These are phyloP conservation scores for Diatrype stigma DNA, from an alignment of 2,329 filamentous ascomycete species.

Conservation along the genomic window DNA sequence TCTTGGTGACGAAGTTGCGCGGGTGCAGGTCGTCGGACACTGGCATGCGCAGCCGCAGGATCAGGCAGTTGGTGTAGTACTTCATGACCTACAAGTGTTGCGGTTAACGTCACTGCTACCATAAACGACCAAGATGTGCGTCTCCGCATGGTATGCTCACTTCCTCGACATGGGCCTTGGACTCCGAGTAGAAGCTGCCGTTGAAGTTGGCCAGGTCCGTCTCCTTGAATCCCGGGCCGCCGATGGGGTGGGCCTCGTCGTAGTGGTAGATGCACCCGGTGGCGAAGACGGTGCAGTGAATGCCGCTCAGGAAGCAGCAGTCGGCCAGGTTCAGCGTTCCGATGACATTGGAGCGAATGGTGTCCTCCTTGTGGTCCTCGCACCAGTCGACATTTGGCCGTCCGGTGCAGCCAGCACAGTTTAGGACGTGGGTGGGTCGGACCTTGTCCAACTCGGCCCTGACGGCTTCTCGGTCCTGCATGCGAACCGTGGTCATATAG, in stretches of 20 bases:
- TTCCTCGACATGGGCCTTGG: slow-evolving; percentile 62
- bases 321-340: slow-evolving; percentile 62
- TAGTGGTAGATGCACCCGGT: slow-evolving; percentile 67
- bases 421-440: slow-evolving; percentile 63
- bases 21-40: slow-evolving; percentile 63
- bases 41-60: slow-evolving; percentile 65
- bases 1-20: slow-evolving; percentile 68
- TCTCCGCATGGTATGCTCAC: slow-evolving; percentile 32
- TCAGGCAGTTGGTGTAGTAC: slow-evolving; percentile 56
- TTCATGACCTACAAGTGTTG: slow-evolving; percentile 50
- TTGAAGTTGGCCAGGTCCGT: slow-evolving; percentile 60
- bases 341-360: slow-evolving; percentile 63
- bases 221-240: slow-evolving; percentile 57
- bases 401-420: slow-evolving; percentile 62
- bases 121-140: not conserved
- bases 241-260: slow-evolving; percentile 56
- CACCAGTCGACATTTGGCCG: slow-evolving; percentile 69
- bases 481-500: slow-evolving; percentile 56
- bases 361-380: slow-evolving; percentile 64
- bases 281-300: slow-evolving; percentile 63
- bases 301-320: slow-evolving; percentile 51
- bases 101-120: slow-evolving; percentile 3
- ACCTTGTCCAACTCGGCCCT: slow-evolving; percentile 51
- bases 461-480: slow-evolving; percentile 59
- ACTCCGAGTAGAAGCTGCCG: slow-evolving; percentile 65